Conservation (phyloP, 179 eudicot genomes). For the Heliamphora pulchella region DNA sequence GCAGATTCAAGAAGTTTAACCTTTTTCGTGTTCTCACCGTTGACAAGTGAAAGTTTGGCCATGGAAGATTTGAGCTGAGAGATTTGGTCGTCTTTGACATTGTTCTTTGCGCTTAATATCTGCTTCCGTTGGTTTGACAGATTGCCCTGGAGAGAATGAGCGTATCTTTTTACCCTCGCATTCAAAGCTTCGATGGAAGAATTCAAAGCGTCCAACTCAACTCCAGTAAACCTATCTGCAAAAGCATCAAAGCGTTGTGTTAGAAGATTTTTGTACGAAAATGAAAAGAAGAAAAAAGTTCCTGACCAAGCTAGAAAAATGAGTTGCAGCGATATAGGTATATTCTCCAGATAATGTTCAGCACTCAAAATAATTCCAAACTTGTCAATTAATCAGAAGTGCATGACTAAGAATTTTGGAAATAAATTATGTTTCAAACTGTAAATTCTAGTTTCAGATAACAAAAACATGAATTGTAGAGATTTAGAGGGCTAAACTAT, state of each 20-base stretch:
- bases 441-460: too few species aligned
- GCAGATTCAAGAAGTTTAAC: slow-evolving; percentile 75
- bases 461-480: too few species aligned
- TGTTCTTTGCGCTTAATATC: slow-evolving; percentile 24
- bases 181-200: slow-evolving; percentile 72
- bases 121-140: slow-evolving; percentile 31
- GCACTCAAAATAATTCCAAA: not conserved
- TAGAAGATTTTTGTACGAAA: not conserved
- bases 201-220: slow-evolving; percentile 80
- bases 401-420: not conserved
- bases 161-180: slow-evolving; percentile 59
- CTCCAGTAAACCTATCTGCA: slow-evolving; percentile 65
- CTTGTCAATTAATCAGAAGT: not conserved
- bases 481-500: too few species aligned
- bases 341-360: not conserved
- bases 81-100: slow-evolving; percentile 45
- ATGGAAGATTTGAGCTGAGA: slow-evolving; percentile 59
- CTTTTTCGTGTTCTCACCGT: slow-evolving; percentile 68
- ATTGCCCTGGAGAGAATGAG: slow-evolving; percentile 34
- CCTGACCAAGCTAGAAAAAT: slow-evolving; percentile 5
- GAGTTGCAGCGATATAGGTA: not conserved
- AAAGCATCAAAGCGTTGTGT: slow-evolving; percentile 9
- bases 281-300: not conserved
- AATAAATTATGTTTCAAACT: too few species aligned
- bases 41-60: slow-evolving; percentile 73